Evolutionary conservation across 2,329 filamentous ascomycete species (phyloP).

Genomic region (Colletotrichum tabaci): DNA sequence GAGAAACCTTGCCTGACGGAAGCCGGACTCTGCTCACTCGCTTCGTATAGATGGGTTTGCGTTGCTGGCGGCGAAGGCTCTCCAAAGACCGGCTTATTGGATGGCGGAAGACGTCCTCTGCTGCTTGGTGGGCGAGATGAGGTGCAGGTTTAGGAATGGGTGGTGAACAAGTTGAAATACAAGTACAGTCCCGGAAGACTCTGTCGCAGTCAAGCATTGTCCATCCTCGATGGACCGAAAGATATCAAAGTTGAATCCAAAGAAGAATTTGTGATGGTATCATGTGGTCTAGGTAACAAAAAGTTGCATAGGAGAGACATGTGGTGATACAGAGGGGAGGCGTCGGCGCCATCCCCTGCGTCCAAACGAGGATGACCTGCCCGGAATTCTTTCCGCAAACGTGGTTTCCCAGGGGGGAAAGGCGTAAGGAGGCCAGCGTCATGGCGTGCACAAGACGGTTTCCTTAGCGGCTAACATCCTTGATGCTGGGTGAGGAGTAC

Average conservation of each 20-base stretch:
- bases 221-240: conserved; percentile 51
- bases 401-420: neutral
- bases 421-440: neutral
- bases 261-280: conserved; percentile 45
- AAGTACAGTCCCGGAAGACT: conserved; percentile 50
- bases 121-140: conserved; percentile 48
- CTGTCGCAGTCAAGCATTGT: conserved; percentile 61
- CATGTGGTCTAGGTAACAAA: conserved; percentile 41
- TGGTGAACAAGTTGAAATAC: conserved; percentile 33
- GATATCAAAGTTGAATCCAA: conserved; percentile 47
- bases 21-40: conserved; percentile 54
- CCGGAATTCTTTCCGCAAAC: conserved; percentile 2
- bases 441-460: neutral
- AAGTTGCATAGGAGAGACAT: conserved; percentile 33
- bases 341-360: conserved; percentile 6
- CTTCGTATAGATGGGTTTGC: conserved; percentile 52
- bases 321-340: conserved; percentile 26
- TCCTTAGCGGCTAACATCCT: conserved; percentile 72
- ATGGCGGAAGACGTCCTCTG: conserved; percentile 51
- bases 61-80: conserved; percentile 54
- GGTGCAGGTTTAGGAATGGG: conserved; percentile 28
- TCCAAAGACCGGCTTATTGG: conserved; percentile 50
- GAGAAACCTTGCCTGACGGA: conserved; percentile 36
- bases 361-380: neutral
- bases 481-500: conserved; percentile 85